Evolutionary conservation across 768 basidiomycete species (phyloP), one percentile per base, ranked within the genome.

Genomic region (Mycena polygramma): DNA sequence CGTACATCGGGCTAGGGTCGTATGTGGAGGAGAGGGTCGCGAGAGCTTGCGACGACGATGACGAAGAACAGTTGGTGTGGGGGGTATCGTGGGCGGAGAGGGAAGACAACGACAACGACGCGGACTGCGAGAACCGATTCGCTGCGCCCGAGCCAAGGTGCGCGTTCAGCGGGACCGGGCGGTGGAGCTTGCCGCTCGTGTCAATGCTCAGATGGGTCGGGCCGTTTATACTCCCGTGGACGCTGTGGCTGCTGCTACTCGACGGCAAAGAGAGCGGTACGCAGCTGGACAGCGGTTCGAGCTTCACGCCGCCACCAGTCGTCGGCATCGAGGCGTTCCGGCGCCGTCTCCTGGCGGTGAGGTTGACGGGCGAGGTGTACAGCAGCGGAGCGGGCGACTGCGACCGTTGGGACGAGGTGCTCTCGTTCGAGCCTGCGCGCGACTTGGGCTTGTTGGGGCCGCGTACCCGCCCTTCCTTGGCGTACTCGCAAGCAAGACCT

Each of bases 401-500:
- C 37, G 73, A 71, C 48, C 75, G 74, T 19, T 77, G 74, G 37
- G 77, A 73, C 75, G 19, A 76, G 72, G 41, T 30, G 11, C 57
- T 41, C 30, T 43, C 37, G 22, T 39, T 26, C 45, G 64, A 57
- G 13, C 49, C 48, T 24, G 53, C 66, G 65, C 70, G 66, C 54
- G 41, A 20, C 36, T 88, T 89, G 9, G 85, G 81, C 75, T 89
- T 90, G 77, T 90, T 90, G 30, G 89, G 87, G 0, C 91, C 91
- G 2, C 88, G 83, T 54, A 90, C 86, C 53, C 89, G 83, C 3
- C 90, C 88, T 80, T 92, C 91, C 57, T 89, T 85, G 0, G 89
- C 88, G 74, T 94, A 94, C 55, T 89, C 87, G 79, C 92, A 94
- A 2, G 80, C 71, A 46, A 93, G 81, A 0, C 90, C 88, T 7